Base-by-base conservation (phyloP, 2,329 filamentous ascomycete species). In the Sclerotinia sclerotiorum region DNA sequence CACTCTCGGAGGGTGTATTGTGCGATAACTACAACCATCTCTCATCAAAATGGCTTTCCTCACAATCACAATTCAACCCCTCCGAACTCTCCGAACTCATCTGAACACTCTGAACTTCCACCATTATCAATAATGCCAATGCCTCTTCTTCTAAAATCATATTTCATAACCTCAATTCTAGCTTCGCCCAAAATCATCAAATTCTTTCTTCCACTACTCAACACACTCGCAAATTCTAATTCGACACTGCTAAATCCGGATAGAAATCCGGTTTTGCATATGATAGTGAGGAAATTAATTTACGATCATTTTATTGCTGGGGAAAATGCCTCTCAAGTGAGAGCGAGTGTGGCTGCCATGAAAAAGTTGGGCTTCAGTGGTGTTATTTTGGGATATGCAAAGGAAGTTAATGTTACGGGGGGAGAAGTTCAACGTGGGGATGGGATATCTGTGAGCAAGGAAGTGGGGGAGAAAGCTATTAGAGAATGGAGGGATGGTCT, bases 271-370 rank as follows among this genome's bases (percentile, higher is more conserved):
- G 60, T 94, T 0, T 82, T 96, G 24, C 84, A 87, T 58, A 85
- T 82, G 68, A 75, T 92, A 42, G 82, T 97, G 56, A 91, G 92
- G 77, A 87, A 88, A 76, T 94, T 92, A 0, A 92, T 96, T 73
- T 97, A 97, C 77, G 88, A 89, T 39, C 93, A 97, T 74, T 97
- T 96, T 79, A 96, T 93, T 78, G 92, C 91, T 0, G 93, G 93
- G 32, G 90, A 92, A 79, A 89, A 85, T 63, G 82, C 85, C 0
- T 75, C 78, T 4, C 90, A 96, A 78, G 89, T 95, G 3, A 81
- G 82, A 54, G 80, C 78, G 48, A 92, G 89, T 0, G 85, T 92
- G 42, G 76, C 82, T 1, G 81, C 84, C 5, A 82, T 95, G 35
- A 91, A 92, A 78, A 78, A 82, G 29, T 87, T 93, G 65, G 93